Evolutionary conservation across 169 alveolate genomes (phyloP).

Genomic region (Theileria parva): DNA sequence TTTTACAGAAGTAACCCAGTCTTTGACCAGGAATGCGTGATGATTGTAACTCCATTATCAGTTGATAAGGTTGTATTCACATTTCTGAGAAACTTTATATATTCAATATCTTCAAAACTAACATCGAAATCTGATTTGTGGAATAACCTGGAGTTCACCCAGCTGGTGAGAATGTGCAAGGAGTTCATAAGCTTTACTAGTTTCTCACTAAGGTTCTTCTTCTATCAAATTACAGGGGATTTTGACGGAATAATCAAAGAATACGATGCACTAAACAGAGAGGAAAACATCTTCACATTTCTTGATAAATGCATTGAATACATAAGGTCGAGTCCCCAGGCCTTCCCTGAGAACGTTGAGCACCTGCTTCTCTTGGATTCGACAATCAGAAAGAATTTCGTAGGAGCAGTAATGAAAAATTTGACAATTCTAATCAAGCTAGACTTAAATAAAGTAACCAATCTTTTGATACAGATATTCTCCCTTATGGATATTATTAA

Average conservation of each 20-base stretch:
- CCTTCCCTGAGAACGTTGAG: constrained; percentile 6
- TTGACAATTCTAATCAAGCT: constrained; percentile 35
- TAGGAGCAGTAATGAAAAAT: constrained; percentile 25
- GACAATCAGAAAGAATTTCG: constrained; percentile 22
- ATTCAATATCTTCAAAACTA: constrained; percentile 25
- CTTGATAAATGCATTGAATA: constrained; percentile 28
- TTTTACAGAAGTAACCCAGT: constrained; percentile 23
- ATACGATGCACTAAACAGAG: constrained; percentile 26
- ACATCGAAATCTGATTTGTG: constrained; percentile 28
- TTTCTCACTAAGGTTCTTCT: constrained; percentile 18
- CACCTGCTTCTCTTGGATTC: constrained; percentile 43
- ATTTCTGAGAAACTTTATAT: constrained; percentile 14
- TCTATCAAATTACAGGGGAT: constrained; percentile 42
- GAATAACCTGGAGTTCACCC: constrained; percentile 27
- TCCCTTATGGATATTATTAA: constrained; percentile 32
- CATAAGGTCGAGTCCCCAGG: constrained; percentile 15
- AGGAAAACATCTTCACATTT: constrained; percentile 17
- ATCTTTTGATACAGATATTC: constrained; percentile 23
- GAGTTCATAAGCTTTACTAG: constrained; percentile 10
- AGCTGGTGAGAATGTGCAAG: constrained; percentile 30
- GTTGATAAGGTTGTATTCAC: constrained; percentile 12
- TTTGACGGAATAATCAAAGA: constrained; percentile 24
- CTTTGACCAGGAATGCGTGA: constrained; percentile 19
- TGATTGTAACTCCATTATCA: constrained; percentile 2
- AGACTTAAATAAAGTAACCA: constrained; percentile 43